Conservation (phyloP, 768 basidiomycete genomes). For the Naganishia vishniacii region DNA sequence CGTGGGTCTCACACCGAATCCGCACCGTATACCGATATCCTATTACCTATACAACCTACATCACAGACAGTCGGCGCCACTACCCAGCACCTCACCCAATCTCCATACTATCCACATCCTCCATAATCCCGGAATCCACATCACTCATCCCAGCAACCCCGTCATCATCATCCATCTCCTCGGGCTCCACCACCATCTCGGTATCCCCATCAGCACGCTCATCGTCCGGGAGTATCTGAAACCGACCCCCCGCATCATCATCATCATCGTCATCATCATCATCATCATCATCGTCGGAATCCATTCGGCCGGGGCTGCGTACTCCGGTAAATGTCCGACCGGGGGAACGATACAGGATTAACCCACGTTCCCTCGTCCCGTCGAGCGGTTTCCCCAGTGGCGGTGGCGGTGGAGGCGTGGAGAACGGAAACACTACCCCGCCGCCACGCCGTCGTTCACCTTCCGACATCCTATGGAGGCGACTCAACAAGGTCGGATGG, state of each 20-base stretch:
- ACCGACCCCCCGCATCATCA: slow-evolving; percentile 1
- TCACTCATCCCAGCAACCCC: slow-evolving; percentile 1
- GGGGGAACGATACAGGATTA: background rate
- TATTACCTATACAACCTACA: no score
- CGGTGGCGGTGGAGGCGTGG: background rate
- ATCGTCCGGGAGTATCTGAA: slow-evolving; percentile 15
- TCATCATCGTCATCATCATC: slow-evolving; percentile 19
- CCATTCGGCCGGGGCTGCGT: background rate
- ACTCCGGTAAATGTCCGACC: background rate
- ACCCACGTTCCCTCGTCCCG: background rate
- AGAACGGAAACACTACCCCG: no score
- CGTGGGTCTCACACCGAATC: no score
- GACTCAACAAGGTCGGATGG: slow-evolving; percentile 22
- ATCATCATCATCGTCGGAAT: slow-evolving; percentile 20
- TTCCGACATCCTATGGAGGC: slow-evolving; percentile 10
- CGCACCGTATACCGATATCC: no score
- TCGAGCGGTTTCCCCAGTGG: background rate
- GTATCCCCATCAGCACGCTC: background rate
- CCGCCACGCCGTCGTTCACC: background rate
- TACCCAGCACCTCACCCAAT: background rate
- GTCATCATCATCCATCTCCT: background rate
- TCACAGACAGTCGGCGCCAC: no score
- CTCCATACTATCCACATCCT: slow-evolving; percentile 19
- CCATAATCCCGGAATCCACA: slow-evolving; percentile 13
- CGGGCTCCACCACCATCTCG: background rate